Evolutionary conservation across 2,329 filamentous ascomycete species (phyloP), one percentile per base, ranked within the genome.

Genomic region (Aspergillus carbonarius): DNA sequence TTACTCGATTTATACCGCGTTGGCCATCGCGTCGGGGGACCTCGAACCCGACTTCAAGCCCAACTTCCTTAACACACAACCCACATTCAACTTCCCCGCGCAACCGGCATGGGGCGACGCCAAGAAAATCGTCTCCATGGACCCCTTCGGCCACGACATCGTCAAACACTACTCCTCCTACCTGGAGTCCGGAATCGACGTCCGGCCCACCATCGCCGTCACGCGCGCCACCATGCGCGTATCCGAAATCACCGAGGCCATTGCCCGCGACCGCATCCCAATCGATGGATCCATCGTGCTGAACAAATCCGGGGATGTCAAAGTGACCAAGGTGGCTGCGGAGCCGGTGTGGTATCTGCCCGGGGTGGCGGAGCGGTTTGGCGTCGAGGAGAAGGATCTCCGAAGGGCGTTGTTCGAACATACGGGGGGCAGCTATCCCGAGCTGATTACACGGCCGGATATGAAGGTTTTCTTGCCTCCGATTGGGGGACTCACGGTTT

Each of bases 121-220:
- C 69, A 92, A 91, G 76, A 98, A 97, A 81, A 98, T 99, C 63
- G 93, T 98, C 12, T 91, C 93, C n/a, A 96, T 99, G 92, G 95
- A 98, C 72, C 93, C 93, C 0, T 91, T 89, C 74, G 93, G 95
- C 7, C 95, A 98, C 78, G 80, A 96, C 60, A 78, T 96, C 37
- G 96, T 89, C 79, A 90, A 89, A 63, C 87, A 93, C 62, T 83
- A 85, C 47, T 92, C 95, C 68, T 82, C 90, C 50, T 86, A 88
- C 51, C 87, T 97, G 46, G 86, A 92, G 66, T 84, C 96, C 34
- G 76, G 74, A 9, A 72, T 71, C 69, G 91, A 96, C 72, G 90
- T 96, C 63, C 85, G 92, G 37, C 93, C 93, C 3, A 96, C 92
- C 0, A 96, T 96, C 73, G 93, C 93, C 12, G 86, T 97, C 53